Evolutionary conservation across 495 filamentous ascomycete species (phyloP).

Genomic region (Lineolata rhizophorae): DNA sequence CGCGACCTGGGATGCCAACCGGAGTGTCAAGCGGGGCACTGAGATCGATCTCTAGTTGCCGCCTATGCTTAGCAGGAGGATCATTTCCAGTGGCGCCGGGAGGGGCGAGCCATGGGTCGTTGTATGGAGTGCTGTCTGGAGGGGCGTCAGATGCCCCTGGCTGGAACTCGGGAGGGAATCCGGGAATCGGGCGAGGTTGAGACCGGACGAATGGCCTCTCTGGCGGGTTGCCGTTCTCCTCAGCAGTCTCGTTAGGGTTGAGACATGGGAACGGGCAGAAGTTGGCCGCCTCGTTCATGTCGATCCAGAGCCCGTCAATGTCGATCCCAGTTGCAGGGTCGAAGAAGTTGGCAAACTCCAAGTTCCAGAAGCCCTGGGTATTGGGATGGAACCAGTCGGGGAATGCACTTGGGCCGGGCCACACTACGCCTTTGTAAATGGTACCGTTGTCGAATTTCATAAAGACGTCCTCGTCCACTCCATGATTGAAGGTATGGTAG

Average conservation of each 20-base stretch:
- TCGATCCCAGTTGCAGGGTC: slow-evolving; percentile 39
- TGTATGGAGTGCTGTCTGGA: too few relatives aligned
- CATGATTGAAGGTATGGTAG: slow-evolving; percentile 43
- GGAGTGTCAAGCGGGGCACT: too few relatives aligned
- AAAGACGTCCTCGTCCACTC: slow-evolving; percentile 38
- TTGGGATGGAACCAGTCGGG: slow-evolving; percentile 68
- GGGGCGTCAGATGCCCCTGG: slow-evolving; percentile 22
- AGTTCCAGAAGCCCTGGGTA: slow-evolving; percentile 49
- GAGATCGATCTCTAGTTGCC: too few relatives aligned
- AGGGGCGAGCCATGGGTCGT: too few relatives aligned
- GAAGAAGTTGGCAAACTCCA: slow-evolving; percentile 53
- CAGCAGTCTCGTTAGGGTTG: slow-evolving; percentile 30
- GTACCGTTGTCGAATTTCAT: slow-evolving; percentile 40
- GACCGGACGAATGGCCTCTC: slow-evolving; percentile 37
- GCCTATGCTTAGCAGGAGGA: too few relatives aligned
- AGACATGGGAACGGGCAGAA: slow-evolving; percentile 58
- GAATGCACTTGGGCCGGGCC: slow-evolving; percentile 63
- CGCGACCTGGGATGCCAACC: slow-evolving; percentile 35
- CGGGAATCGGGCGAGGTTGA: slow-evolving; percentile 37
- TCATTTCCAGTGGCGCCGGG: too few relatives aligned
- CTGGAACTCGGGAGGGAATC: slow-evolving; percentile 50
- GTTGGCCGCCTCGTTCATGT: slow-evolving; percentile 24
- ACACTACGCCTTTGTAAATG: slow-evolving; percentile 57
- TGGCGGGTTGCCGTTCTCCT: slow-evolving; percentile 39
- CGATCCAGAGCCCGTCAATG: slow-evolving; percentile 72